Evolutionary conservation across 306 rosid genomes (phyloP).

Genomic region (Morella rubra): DNA sequence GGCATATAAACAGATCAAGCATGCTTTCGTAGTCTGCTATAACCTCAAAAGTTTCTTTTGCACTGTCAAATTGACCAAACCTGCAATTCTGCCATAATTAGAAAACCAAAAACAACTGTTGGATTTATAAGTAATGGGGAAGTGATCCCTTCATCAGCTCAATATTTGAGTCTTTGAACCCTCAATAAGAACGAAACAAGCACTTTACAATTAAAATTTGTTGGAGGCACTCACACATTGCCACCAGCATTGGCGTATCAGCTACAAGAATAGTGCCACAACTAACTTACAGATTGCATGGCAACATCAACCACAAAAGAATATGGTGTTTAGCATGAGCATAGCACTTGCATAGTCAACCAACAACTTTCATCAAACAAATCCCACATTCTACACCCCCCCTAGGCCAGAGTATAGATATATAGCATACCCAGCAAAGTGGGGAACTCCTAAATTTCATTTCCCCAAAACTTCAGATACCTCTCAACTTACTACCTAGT

Average conservation of each 20-base stretch:
- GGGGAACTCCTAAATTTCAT: not conserved
- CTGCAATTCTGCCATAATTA: conserved; percentile 53
- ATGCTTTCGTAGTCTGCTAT: conserved; percentile 83
- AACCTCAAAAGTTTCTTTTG: conserved; percentile 97
- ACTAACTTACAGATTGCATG: not conserved
- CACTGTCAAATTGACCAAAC: conserved; percentile 97
- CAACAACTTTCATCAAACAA: not conserved
- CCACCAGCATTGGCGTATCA: not conserved
- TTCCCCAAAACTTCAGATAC: not conserved
- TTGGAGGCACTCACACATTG: not conserved
- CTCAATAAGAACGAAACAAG: not conserved
- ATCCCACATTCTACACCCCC: not conserved
- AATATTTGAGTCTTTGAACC: not conserved
- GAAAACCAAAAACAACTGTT: conserved; percentile 15
- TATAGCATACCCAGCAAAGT: not conserved
- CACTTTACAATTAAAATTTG: not conserved
- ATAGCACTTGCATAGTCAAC: not conserved
- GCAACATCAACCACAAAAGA: not conserved
- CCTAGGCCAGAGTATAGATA: conserved; percentile 3
- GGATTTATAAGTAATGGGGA: not conserved
- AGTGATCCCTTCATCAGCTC: conserved; percentile 13
- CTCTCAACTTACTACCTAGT: not conserved
- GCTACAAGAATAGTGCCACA: not conserved
- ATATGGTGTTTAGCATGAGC: not conserved
- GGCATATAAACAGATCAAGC: conserved; percentile 96